Base-by-base conservation (phyloP, 805 yeast species). In the Myxozyma melibiosi region DNA sequence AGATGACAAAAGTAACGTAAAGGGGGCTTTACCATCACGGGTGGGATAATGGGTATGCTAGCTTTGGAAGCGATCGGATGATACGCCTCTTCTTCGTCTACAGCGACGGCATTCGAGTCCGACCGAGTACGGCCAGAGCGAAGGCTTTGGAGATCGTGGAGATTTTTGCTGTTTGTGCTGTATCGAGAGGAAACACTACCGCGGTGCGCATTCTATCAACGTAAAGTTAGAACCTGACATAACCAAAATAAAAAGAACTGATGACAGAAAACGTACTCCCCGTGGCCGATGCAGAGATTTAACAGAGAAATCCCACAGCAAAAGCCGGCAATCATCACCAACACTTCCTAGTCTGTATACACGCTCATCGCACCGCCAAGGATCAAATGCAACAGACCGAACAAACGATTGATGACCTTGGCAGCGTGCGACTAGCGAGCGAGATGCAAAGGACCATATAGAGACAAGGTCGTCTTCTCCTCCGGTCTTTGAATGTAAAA, bases 351-450 rank as follows among this genome's bases (percentile, higher is more conserved):
- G 69, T 31, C 84, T 68, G 64, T 82, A 82, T 20, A 70, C 67
- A 2, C 73, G 66, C 1, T 67, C 66, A 37, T 72, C 74, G 45
- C 68, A 65, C 44, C 71, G 68, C 62, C 65, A 71, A 14, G 73
- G 70, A 61, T 80, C 84, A 58, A 81, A 74, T 22, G 71, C 67
- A 13, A 82, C 73, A 4, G 71, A 67, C 25, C 78, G 67, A 3
- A 83, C 74, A 82, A 84, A 82, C 1, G 84, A 79, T 38, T 70
- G 66, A 44, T 81, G 82, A 7, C 86, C 86, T 63, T 76, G 73
- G n/a, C 76, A 66, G 2, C 77, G 67, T 2, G 76, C 78, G 3
- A 72, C 67, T 30, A 69, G 63, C 24, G 61, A 55, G 58, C 62
- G 43, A 27, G 66, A 60, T 8, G 64, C 66, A 27, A 76, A 61